Evolutionary conservation across 2,329 filamentous ascomycete species (phyloP).

Genomic region (Meredithiella fracta): DNA sequence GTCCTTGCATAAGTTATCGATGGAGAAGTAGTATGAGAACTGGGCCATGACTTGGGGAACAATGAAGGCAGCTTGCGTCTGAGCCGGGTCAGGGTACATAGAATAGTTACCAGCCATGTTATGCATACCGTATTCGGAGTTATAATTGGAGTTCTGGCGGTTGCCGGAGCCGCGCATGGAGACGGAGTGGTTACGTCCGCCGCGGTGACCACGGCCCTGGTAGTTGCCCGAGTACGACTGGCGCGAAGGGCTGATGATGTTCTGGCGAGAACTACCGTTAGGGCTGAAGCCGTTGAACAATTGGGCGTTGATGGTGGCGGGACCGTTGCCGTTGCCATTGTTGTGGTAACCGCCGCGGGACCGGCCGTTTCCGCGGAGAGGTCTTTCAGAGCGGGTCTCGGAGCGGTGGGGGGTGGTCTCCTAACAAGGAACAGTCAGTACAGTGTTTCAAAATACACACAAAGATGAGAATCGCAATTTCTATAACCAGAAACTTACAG

Average conservation of each 20-base stretch:
- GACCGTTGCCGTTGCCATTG: slow-evolving; percentile 16
- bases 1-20: slow-evolving; percentile 91
- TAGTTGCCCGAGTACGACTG: slow-evolving; percentile 12
- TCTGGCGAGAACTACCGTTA: slow-evolving; percentile 10
- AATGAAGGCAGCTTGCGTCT: slow-evolving; percentile 18
- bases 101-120: slow-evolving; percentile 22
- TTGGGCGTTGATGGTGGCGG: slow-evolving; percentile 16
- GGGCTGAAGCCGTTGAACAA: slow-evolving; percentile 7
- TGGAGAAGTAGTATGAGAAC: slow-evolving; percentile 90
- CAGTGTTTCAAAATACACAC: neutral
- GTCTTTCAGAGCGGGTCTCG: slow-evolving; percentile 26
- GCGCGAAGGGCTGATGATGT: slow-evolving; percentile 13
- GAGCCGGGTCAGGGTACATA: slow-evolving; percentile 14
- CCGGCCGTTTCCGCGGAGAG: slow-evolving; percentile 28
- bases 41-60: slow-evolving; percentile 28
- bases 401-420: slow-evolving; percentile 13
- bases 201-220: slow-evolving; percentile 10
- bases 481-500: slow-evolving; percentile 23
- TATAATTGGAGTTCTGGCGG: slow-evolving; percentile 13
- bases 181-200: slow-evolving; percentile 23
- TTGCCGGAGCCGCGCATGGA: slow-evolving; percentile 24
- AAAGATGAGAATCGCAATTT: neutral
- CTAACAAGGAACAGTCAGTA: slow-evolving; percentile 1
- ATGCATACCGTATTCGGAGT: slow-evolving; percentile 26
- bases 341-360: slow-evolving; percentile 26